Evolutionary conservation across 2,329 filamentous ascomycete species (phyloP).

Genomic region (Westerdykella sp.): DNA sequence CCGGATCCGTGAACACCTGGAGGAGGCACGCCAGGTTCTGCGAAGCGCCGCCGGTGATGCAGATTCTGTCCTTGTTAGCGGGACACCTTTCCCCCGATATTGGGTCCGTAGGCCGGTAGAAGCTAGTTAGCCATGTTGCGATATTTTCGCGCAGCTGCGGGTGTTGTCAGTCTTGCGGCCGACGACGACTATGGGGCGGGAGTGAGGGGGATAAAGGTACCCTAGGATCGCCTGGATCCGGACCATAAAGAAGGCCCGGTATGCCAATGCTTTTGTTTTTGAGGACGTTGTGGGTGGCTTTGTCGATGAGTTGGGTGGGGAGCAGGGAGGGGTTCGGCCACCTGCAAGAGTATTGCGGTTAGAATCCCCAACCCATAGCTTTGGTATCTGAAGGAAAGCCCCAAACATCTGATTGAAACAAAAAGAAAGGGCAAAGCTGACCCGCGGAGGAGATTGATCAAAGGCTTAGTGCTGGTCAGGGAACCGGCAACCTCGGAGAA

Average conservation of each 20-base stretch:
- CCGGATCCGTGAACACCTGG: constrained; percentile 73
- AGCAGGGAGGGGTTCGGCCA: constrained; percentile 63
- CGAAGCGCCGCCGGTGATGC: constrained; percentile 77
- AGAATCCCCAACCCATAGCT: constrained; percentile 7
- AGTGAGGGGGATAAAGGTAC: neutral
- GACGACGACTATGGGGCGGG: constrained; percentile 7
- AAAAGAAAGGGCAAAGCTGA: neutral
- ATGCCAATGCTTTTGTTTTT: constrained; percentile 52
- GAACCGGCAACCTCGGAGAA: constrained; percentile 30
- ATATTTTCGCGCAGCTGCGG: constrained; percentile 56
- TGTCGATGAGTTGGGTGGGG: constrained; percentile 56
- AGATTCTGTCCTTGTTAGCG: constrained; percentile 56
- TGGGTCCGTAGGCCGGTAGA: constrained; percentile 48
- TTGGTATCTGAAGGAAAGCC: too few species aligned
- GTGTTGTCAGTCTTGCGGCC: constrained; percentile 8
- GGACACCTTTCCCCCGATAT: constrained; percentile 47
- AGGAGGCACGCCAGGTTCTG: constrained; percentile 75
- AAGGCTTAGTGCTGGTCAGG: constrained; percentile 23
- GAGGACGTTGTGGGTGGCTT: constrained; percentile 57
- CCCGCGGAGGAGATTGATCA: constrained; percentile 34
- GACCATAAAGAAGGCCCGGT: constrained; percentile 70
- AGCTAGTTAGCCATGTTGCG: constrained; percentile 61
- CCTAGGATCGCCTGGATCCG: constrained; percentile 67
- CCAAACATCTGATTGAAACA: neutral
- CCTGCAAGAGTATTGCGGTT: constrained; percentile 53